Conservation (phyloP, 225 moss, liverwort and hornwort genomes). For the Neckera pumila region DNA sequence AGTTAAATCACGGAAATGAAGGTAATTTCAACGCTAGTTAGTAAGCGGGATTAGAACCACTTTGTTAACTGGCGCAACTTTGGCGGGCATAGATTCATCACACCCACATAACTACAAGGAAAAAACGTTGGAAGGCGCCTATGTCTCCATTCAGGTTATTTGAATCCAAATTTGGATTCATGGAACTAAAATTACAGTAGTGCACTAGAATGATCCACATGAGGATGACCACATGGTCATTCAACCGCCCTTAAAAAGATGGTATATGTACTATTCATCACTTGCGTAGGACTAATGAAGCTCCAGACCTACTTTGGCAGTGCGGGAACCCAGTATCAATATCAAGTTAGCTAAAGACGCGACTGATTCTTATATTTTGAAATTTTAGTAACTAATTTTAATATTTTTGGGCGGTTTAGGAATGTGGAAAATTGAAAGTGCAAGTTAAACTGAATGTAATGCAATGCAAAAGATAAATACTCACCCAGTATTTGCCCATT, state of each 20-base stretch:
- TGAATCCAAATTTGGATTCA: background rate
- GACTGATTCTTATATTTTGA: too few relatives aligned
- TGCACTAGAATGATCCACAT: background rate
- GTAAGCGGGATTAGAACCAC: background rate
- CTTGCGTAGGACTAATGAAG: background rate
- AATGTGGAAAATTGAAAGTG: background rate
- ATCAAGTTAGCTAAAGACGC: background rate
- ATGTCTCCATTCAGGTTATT: background rate
- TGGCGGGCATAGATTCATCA: background rate
- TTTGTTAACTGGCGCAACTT: background rate
- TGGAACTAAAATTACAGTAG: background rate
- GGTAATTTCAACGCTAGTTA: background rate
- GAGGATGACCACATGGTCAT: background rate
- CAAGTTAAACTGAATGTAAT: background rate
- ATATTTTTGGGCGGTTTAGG: background rate
- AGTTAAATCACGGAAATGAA: background rate
- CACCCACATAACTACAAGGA: background rate
- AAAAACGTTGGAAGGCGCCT: background rate
- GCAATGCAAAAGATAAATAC: background rate
- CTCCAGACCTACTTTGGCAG: background rate
- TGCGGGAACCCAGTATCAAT: background rate
- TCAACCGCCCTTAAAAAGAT: background rate
- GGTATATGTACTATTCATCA: background rate
- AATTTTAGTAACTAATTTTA: background rate
- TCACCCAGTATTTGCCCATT: conserved; percentile 76